A percentile compares a stretch with the other conserved stretches of the same genome.
These are phyloP conservation scores for Paragyromitra xinjiangensis DNA, from an alignment of 495 filamentous ascomycete genomes.

Conservation along the genomic window DNA sequence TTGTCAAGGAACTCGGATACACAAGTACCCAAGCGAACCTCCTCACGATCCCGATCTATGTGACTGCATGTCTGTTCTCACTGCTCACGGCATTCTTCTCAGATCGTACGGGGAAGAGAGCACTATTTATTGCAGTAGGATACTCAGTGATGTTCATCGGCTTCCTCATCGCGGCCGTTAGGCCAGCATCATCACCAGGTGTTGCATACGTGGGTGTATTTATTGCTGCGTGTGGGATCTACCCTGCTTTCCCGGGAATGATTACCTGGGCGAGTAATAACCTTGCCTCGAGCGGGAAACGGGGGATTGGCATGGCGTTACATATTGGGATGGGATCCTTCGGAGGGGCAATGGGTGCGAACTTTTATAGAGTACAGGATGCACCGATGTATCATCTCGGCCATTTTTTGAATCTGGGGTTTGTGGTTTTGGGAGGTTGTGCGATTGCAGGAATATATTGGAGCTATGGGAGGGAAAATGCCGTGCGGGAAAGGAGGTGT, in stretches of 20 bases:
- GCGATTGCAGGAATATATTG: conserved; percentile 68
- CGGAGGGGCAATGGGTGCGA: conserved; percentile 76
- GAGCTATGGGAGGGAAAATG: conserved; percentile 64
- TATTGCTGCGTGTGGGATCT: conserved; percentile 72
- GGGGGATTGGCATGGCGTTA: conserved; percentile 76
- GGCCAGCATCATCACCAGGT: conserved; percentile 62
- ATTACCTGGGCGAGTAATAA: conserved; percentile 79
- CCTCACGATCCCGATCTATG: conserved; percentile 64
- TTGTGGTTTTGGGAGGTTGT: conserved; percentile 69
- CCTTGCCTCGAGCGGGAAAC: conserved; percentile 74
- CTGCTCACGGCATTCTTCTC: conserved; percentile 41
- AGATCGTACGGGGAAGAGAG: conserved; percentile 47
- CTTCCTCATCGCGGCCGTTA: conserved; percentile 50
- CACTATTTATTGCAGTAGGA: conserved; percentile 37
- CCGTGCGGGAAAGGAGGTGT: conserved; percentile 61
- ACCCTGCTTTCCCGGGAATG: conserved; percentile 70
- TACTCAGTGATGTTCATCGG: conserved; percentile 49
- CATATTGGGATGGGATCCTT: conserved; percentile 79
- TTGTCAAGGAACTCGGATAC: conserved; percentile 67
- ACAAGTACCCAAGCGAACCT: conserved; percentile 72
- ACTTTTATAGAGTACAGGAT: conserved; percentile 76
- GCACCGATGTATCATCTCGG: conserved; percentile 72
- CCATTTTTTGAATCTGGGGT: conserved; percentile 73
- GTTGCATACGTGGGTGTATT: conserved; percentile 80
- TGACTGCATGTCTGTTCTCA: conserved; percentile 53